A percentile compares a stretch with the other conserved stretches of the same genome.
Conservation (phyloP, 2,329 filamentous ascomycete species). For the Tolypocladium amazonense region DNA sequence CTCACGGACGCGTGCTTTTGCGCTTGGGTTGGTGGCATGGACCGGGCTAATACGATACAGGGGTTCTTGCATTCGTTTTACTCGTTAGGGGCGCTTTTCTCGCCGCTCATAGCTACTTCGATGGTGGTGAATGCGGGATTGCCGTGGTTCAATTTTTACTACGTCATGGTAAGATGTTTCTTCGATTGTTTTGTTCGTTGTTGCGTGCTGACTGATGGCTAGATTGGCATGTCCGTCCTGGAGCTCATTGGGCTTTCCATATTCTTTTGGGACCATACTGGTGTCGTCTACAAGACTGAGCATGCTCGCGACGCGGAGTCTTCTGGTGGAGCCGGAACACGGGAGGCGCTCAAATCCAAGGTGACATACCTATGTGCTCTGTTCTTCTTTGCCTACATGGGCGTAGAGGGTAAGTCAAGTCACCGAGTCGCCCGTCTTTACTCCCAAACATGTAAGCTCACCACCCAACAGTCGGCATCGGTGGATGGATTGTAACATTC, state of each 20-base stretch:
- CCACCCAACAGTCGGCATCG: slow-evolving; percentile 41
- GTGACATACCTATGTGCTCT: slow-evolving; percentile 57
- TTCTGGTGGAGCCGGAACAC: slow-evolving; percentile 18
- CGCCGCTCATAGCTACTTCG: slow-evolving; percentile 54
- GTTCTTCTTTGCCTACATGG: slow-evolving; percentile 66
- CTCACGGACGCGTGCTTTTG: slow-evolving; percentile 42
- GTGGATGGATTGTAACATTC: slow-evolving; percentile 72
- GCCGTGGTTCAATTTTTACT: slow-evolving; percentile 61
- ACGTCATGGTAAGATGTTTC: slow-evolving; percentile 48
- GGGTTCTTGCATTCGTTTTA: slow-evolving; percentile 58
- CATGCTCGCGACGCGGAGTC: slow-evolving; percentile 15
- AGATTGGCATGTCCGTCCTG: slow-evolving; percentile 37
- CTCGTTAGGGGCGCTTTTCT: slow-evolving; percentile 51
- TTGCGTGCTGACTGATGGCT: neutral
- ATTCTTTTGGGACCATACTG: slow-evolving; percentile 52
- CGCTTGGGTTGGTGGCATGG: slow-evolving; percentile 51
- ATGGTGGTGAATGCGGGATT: slow-evolving; percentile 50
- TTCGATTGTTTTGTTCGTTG: slow-evolving; percentile 3
- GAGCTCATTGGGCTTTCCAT: slow-evolving; percentile 40
- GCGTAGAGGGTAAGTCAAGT: slow-evolving; percentile 43
- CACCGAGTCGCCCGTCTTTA: neutral
- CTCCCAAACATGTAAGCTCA: neutral
- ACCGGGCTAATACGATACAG: slow-evolving; percentile 55
- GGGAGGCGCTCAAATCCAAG: slow-evolving; percentile 29
- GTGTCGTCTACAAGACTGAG: slow-evolving; percentile 37